phyloP scores from a whole-genome alignment of 768 basidiomycete genomes.

The Polyporus arcularius region DNA sequence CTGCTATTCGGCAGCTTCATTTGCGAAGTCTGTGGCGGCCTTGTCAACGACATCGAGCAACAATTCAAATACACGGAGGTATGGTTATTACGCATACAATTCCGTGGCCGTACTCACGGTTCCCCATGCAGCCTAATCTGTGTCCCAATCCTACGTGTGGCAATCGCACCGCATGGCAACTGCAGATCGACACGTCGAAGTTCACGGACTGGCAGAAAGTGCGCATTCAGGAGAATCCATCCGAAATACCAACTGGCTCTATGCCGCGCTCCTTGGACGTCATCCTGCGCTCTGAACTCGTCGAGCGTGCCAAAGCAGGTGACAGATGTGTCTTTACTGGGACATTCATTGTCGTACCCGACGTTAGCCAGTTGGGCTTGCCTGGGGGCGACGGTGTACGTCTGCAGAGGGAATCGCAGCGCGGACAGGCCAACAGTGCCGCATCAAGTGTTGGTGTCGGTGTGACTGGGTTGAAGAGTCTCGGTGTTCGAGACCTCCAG shows the following conservation, averaged over 20 bases:
- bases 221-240: slow-evolving; percentile 97
- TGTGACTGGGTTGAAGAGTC: slow-evolving; percentile 89
- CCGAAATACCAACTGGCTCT: slow-evolving; percentile 96
- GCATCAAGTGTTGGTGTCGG: slow-evolving; percentile 75
- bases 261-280: slow-evolving; percentile 99
- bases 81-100: not conserved
- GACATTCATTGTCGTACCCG: slow-evolving; percentile 97
- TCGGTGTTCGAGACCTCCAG: slow-evolving; percentile 93
- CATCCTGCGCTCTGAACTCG: slow-evolving; percentile 91
- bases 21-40: slow-evolving; percentile 85
- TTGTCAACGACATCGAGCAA: slow-evolving; percentile 93
- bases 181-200: slow-evolving; percentile 93
- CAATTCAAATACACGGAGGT: slow-evolving; percentile 99
- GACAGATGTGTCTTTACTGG: slow-evolving; percentile 99
- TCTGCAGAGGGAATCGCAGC: slow-evolving; percentile 83
- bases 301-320: slow-evolving; percentile 98
- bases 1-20: slow-evolving; percentile 91
- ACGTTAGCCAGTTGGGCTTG: slow-evolving; percentile 93
- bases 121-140: slow-evolving; percentile 68
- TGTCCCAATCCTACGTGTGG: slow-evolving; percentile 96
- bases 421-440: slow-evolving; percentile 56
- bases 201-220: slow-evolving; percentile 99
- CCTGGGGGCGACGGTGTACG: slow-evolving; percentile 93
- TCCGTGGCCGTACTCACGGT: not conserved
- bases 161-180: slow-evolving; percentile 87